Percentiles rank a stretch among this genome's conserved stretches.
Conservation (phyloP, 257 asterid species). For the Gynochthodes officinalis region DNA sequence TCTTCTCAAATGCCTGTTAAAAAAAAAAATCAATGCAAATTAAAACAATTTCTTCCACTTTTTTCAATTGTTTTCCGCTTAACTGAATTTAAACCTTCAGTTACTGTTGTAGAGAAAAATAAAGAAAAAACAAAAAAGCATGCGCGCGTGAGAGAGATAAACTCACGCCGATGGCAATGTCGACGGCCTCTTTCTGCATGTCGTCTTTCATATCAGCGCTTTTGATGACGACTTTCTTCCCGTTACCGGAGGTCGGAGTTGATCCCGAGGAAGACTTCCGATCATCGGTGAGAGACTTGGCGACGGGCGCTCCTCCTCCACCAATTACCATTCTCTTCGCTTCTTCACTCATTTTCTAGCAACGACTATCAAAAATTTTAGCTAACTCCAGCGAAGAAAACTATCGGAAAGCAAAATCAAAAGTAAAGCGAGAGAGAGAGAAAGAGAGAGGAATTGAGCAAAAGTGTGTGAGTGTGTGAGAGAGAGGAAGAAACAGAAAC, state of each 20-base stretch:
- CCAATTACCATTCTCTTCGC: conserved; percentile 62
- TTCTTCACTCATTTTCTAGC: conserved; percentile 62
- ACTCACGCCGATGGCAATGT: conserved; percentile 80
- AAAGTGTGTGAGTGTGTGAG: not conserved
- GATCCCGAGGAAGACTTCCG: conserved; percentile 53
- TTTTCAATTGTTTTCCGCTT: not conserved
- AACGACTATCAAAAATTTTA: not conserved
- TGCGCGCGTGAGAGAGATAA: too few relatives aligned
- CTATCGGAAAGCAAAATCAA: not conserved
- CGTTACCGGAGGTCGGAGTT: conserved; percentile 28
- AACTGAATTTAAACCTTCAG: not conserved
- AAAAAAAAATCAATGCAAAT: not conserved
- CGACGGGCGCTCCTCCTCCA: conserved; percentile 55
- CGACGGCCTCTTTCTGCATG: conserved; percentile 89
- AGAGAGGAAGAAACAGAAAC: conserved; percentile 2
- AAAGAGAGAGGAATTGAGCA: not conserved
- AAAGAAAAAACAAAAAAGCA: too few relatives aligned
- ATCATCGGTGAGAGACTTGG: conserved; percentile 45
- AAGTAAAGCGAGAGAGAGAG: not conserved
- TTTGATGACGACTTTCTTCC: conserved; percentile 69
- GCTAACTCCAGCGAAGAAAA: conserved; percentile 1
- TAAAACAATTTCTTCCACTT: not conserved
- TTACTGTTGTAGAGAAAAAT: not conserved
- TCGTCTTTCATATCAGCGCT: conserved; percentile 97
- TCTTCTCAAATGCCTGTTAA: conserved; percentile 81